Base-by-base conservation (phyloP, 2,329 filamentous ascomycete species). In the Aspergillus felis region DNA sequence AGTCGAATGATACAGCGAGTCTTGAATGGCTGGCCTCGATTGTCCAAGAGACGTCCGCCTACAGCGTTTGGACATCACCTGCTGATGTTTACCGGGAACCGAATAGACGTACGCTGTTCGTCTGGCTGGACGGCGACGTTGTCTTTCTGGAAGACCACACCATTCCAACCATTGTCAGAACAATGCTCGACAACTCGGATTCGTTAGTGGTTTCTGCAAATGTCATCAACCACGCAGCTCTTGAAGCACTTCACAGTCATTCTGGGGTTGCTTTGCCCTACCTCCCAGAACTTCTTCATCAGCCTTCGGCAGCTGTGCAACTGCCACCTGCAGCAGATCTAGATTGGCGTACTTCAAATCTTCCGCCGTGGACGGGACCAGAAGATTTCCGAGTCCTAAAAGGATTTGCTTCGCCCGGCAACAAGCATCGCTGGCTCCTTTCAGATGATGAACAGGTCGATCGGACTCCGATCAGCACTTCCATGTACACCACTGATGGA, bases 181-280 rank as follows among this genome's bases (percentile, higher is more conserved):
- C 80, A 22, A 81, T 80, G 59, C 67, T 82, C 51, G 73, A 78
- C 3, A 76, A 84, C 32, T 80, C 82, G 7, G 76, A 82, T 42
- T 77, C 77, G 27, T 78, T 78, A 60, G 71, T 80, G 49, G 79
- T 85, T 14, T 82, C 81, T 2, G 82, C 82, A 51, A 84, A 85
- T 60, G 74, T 86, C 24, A 72, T 85, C 61, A 85, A 85, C 59
- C 80, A 82, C 51, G 82, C 81, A 14, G 74, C 81, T 10, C 78
- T 84, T 32, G 77, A 78, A 51, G 79, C 80, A 71, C 73, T 85
- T 20, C 83, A 86, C 62, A 80, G 78, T 64, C 82, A 82, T 56
- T 73, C 81, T 8, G 81, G 80, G 4, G 78, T 79, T 20, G 75
- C 83, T 22, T 74, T 80, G 51, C 79, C 82, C 3, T 85, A 84